Evolutionary conservation across 176 grass and related monocot genomes (phyloP).

Genomic region (Aegilops tauschii): DNA sequence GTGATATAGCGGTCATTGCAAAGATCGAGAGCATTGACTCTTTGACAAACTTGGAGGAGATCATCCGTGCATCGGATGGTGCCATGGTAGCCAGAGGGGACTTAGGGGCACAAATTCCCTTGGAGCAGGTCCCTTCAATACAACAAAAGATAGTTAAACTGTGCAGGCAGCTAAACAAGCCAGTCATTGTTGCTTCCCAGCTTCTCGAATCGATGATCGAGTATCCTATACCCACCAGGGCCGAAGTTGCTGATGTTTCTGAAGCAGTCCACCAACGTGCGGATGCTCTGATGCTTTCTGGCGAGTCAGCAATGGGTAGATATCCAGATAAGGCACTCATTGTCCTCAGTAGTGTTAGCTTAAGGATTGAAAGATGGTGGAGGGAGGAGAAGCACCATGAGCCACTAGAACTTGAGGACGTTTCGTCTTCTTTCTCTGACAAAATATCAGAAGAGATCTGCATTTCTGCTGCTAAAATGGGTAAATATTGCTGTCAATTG

Average conservation of each 20-base stretch:
- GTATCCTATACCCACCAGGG: conserved; percentile 90
- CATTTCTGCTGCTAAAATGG: conserved; percentile 98
- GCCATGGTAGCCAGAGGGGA: conserved; percentile 96
- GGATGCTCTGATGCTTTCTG: conserved; percentile 96
- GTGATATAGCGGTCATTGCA: conserved; percentile 87
- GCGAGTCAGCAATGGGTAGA: conserved; percentile 96
- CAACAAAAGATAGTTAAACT: conserved; percentile 90
- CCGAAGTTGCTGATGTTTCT: conserved; percentile 94
- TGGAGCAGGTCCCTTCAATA: conserved; percentile 86
- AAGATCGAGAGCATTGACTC: conserved; percentile 97
- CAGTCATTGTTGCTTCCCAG: conserved; percentile 95
- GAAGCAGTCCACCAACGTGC: conserved; percentile 90
- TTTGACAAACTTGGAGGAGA: conserved; percentile 80
- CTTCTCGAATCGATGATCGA: conserved; percentile 97
- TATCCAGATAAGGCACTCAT: conserved; percentile 87
- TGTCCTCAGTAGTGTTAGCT: conserved; percentile 84
- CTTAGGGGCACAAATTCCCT: conserved; percentile 88
- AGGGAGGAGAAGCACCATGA: conserved; percentile 87
- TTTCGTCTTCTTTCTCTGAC: conserved; percentile 83
- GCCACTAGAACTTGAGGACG: conserved; percentile 61
- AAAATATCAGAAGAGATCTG: conserved; percentile 95
- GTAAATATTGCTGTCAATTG: conserved; percentile 29
- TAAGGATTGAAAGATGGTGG: conserved; percentile 95
- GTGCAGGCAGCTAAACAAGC: conserved; percentile 96
- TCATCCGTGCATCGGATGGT: conserved; percentile 84